A percentile compares a stretch with the other conserved stretches of the same genome.
These are phyloP conservation scores for Ophiostoma quercus DNA, from an alignment of 2,329 filamentous ascomycete genomes.

Conservation along the genomic window DNA sequence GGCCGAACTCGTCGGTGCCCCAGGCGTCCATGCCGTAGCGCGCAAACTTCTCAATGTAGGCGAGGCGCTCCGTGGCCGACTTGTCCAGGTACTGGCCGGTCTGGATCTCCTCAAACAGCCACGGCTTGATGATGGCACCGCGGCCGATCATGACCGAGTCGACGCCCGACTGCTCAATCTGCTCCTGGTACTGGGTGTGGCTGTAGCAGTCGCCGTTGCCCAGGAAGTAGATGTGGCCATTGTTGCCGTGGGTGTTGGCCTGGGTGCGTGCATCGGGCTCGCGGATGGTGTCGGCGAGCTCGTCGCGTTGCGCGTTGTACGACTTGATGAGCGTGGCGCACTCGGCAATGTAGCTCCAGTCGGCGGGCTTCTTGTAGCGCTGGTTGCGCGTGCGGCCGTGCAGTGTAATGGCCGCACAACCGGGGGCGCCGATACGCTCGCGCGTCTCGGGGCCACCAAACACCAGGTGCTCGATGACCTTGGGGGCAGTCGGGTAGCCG, in stretches of 20 bases:
- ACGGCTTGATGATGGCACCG: constrained; percentile 93
- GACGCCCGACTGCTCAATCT: constrained; percentile 71
- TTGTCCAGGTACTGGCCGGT: constrained; percentile 93
- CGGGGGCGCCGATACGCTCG: constrained; percentile 66
- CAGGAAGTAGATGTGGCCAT: constrained; percentile 71
- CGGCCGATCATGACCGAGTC: constrained; percentile 97
- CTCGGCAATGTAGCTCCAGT: constrained; percentile 92
- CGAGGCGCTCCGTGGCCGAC: constrained; percentile 76
- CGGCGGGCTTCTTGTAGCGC: constrained; percentile 84
- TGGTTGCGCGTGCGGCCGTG: constrained; percentile 93
- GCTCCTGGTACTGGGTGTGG: constrained; percentile 76
- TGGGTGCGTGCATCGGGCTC: constrained; percentile 73
- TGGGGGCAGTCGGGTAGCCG: constrained; percentile 66
- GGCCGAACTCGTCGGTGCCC: constrained; percentile 91
- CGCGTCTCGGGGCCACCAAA: constrained; percentile 71
- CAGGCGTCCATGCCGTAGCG: constrained; percentile 88
- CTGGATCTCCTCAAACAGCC: constrained; percentile 96
- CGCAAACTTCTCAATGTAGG: constrained; percentile 82
- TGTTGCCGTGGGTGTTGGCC: constrained; percentile 56
- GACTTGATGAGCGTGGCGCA: constrained; percentile 78
- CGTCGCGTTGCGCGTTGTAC: constrained; percentile 64
- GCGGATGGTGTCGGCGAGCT: constrained; percentile 65
- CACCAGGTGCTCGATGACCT: constrained; percentile 75
- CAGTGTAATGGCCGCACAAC: constrained; percentile 90
- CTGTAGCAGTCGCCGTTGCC: constrained; percentile 97